Conservation (phyloP, 73 alveolate species). For the Tetrahymena malaccensis region DNA sequence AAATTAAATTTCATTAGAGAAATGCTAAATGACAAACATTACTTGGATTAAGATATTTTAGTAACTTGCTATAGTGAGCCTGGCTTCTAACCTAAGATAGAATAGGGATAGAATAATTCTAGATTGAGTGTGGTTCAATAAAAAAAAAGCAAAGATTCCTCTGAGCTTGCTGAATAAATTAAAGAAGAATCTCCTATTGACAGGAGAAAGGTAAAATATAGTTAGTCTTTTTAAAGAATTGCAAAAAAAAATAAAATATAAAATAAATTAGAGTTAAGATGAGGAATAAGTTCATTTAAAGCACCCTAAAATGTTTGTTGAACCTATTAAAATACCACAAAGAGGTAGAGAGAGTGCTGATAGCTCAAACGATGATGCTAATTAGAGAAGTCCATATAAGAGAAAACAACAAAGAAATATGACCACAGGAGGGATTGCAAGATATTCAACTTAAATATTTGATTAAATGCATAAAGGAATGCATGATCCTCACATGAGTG, state of each 20-base stretch:
- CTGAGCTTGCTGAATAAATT: background rate
- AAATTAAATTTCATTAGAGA: conserved; percentile 16
- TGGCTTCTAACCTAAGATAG: background rate
- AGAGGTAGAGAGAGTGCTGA: background rate
- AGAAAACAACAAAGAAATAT: background rate
- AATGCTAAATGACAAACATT: conserved; percentile 21
- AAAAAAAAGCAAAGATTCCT: background rate
- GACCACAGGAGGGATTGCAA: background rate
- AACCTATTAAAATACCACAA: background rate
- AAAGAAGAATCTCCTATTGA: background rate
- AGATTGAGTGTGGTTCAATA: background rate
- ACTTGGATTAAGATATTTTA: conserved; percentile 3
- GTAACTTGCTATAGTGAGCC: conserved; percentile 8
- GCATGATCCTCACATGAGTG: background rate
- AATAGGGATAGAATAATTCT: background rate
- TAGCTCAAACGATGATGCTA: background rate
- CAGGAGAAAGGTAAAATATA: background rate
- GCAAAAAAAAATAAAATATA: background rate
- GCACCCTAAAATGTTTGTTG: background rate
- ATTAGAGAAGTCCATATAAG: background rate
- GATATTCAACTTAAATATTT: background rate
- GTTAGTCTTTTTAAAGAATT: background rate
- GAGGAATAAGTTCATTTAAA: conserved; percentile 12
- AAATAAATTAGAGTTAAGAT: background rate
- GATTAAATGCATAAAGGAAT: background rate